Evolutionary conservation across 1,284 basidiomycete species (phyloP), one percentile per base, ranked within the genome.

Genomic region (Polyporus tsugae): DNA sequence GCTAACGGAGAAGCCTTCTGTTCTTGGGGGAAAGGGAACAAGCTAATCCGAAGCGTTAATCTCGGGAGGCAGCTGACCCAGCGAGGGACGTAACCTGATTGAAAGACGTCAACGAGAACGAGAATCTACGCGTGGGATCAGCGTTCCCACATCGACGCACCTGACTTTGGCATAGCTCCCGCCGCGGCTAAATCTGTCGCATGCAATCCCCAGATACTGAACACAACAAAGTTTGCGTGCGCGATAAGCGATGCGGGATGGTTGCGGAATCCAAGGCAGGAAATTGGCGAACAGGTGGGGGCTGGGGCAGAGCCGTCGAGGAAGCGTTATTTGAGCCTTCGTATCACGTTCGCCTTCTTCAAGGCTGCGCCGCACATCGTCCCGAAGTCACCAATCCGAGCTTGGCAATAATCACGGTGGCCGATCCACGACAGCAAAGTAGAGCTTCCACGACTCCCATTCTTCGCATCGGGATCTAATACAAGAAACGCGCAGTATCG

Each of bases 401-500:
- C 64, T 29, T 53, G 53, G 62, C 25, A 42, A 35, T 11, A 42
- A 9, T 33, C 55, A 58, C 35, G 55, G 22, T n/a, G 35, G 29
- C 52, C 17, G 52, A 2, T 35, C 52, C 15, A 33, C 13, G n/a
- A 13, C 52, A 35, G 29, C 29, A 55, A 55, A 35, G 17, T 35
- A 55, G 29, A 55, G 35, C 19, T 29, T 53, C 41, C 46, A 35
- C 61, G 52, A 44, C 53, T 69, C 68, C 57, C 61, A 66, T 66
- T 65, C 46, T 35, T 58, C 25, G 62, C 29, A 52, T 36, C 25
- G 44, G 29, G 36, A 57, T 67, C 63, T 69, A 66, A 69, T 69
- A 70, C 67, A 73, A 69, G 64, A 68, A 64, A 46, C 25, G 60
- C 42, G 25, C 55, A 63, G 62, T 29, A 42, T 22, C 59, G 61